Evolutionary conservation across 139 green algal species (phyloP).

Genomic region (Micractinium conductrix): DNA sequence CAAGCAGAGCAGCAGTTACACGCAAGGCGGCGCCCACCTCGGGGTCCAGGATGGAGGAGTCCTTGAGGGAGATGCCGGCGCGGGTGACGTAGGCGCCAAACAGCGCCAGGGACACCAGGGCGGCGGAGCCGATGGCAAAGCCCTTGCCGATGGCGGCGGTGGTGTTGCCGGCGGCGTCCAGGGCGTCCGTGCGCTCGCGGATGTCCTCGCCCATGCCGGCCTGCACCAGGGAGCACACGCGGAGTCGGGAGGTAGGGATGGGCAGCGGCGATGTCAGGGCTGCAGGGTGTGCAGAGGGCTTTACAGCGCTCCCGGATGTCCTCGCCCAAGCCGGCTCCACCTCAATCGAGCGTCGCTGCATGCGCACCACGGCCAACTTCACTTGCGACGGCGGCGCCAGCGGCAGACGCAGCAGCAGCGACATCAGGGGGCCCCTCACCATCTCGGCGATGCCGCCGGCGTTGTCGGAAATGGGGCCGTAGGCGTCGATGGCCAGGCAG

Average conservation of each 20-base stretch:
- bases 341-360: no score
- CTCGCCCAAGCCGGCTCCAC: no score
- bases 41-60: constrained; percentile 93
- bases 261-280: no score
- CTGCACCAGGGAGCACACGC: no score
- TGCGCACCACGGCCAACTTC: no score
- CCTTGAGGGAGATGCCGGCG: constrained; percentile 78
- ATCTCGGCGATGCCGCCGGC: constrained; percentile 95
- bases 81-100: constrained; percentile 96
- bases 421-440: no score
- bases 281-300: no score
- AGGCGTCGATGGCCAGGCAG: constrained; percentile 95
- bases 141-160: constrained; percentile 98
- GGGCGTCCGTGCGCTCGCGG: constrained; percentile 95
- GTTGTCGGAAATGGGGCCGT: constrained; percentile 98
- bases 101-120: constrained; percentile 96
- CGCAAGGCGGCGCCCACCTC: constrained; percentile 38
- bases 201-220: constrained; percentile 97
- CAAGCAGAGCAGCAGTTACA: neutral
- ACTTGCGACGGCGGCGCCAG: no score
- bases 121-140: constrained; percentile 98
- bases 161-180: constrained; percentile 98
- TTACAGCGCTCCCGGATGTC: no score
- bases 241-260: no score
- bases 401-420: no score